Evolutionary conservation across 108 stramenopile genomes (phyloP), one percentile per base, ranked within the genome.

Genomic region (Conticribra weissflogii): DNA sequence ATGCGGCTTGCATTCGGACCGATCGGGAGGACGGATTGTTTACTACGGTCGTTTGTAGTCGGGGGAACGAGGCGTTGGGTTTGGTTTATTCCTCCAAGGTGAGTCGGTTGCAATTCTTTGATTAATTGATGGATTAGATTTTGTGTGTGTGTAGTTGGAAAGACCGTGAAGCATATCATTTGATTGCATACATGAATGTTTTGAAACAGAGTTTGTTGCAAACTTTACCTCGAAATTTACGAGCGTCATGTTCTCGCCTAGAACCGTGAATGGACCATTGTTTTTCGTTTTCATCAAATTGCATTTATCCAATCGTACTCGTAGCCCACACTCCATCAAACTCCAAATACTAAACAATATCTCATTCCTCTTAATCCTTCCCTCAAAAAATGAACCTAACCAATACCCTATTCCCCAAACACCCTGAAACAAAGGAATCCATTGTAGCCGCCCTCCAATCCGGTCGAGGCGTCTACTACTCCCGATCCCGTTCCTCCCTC

Each of bases 391-490:
- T n/a, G n/a, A n/a, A n/a, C n/a, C n/a, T n/a, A n/a, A n/a, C n/a
- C n/a, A n/a, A n/a, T n/a, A n/a, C n/a, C n/a, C n/a, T 24, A 18
- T 79, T 33, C 45, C 59, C 45, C 59, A 44, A 24, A 15, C 45
- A 33, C 36, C 5, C 36, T 30, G 41, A 44, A 2, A 27, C 46
- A 51, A 27, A 84, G 76, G 86, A 88, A 69, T 95, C 94, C 9
- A 81, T 95, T 49, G 66, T 92, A 28, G 93, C 89, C 16, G 85
- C 97, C 18, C 55, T 99, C 14, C 83, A 83, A 63, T 86, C 81
- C 52, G 95, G 88, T n/a, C 78, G 95, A 22, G 98, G 95, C 22
- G 94, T 98, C 8, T 98, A 98, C 83, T 97, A 86, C 66, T 96
- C 94, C 16, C 81, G 96, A 1, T 95, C 93, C 28, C 87, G 97